Base-by-base conservation (phyloP, 2,329 filamentous ascomycete genomes). In the Aspergillus awamori region DNA sequence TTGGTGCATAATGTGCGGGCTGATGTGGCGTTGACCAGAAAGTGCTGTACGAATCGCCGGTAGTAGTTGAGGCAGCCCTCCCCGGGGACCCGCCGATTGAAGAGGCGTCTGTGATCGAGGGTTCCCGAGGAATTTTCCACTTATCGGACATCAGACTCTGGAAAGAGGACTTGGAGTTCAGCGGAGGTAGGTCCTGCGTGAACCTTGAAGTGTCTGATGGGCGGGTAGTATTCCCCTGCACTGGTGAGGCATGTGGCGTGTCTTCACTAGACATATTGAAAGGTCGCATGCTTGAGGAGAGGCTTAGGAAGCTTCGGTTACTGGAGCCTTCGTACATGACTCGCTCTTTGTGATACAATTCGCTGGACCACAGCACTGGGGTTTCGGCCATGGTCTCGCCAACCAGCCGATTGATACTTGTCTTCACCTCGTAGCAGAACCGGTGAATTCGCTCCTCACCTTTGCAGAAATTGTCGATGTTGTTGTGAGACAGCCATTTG, bases 401-500 rank as follows among this genome's bases (percentile, higher is more conserved):
- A 30, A 96, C 89, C 7, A 98, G 82, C 72, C 92, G 93, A 67
- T 87, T 89, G 65, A 97, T 89, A 71, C 92, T 96, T 63, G 87
- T 90, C 69, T 94, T 90, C 28, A 98, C 86, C 74, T 98, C 95
- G 66, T 93, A 90, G 72, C 90, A 95, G 75, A 99, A 95, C 10
- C 93, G 88, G 74, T 98, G 95, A 38, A 99, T 94, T 54, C 95
- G 83, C 77, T 99, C 95, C 74, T 99, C 95, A 5, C 94, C 95
- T 67, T 88, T 89, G 77, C 95, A 99, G 67, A 98, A 94, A 71
- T 97, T 97, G 74, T 96, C 92, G 33, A 98, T 89, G 13, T 88
- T 87, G 65, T 89, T 89, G 67, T 90, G 87, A 53, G 90, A 87
- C 57, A 98, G 82, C 92, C 94, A 99, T 59, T 87, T 86, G 20